Evolutionary conservation across 2,329 filamentous ascomycete species (phyloP).

Genomic region (Biscogniauxia sp.): DNA sequence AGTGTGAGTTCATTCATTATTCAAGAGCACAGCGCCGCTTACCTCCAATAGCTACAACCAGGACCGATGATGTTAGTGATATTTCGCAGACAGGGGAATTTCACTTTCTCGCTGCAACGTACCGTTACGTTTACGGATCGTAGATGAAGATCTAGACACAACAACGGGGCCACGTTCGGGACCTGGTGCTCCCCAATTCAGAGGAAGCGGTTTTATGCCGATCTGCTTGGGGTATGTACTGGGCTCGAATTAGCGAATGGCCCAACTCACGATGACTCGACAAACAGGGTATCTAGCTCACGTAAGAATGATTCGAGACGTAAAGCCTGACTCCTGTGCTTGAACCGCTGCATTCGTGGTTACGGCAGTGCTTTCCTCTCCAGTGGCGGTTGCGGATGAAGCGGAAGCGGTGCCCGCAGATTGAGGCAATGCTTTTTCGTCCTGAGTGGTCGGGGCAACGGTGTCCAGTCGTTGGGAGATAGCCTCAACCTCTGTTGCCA

Average conservation of each 20-base stretch:
- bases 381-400: slow-evolving; percentile 16
- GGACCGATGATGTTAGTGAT: slow-evolving; percentile 16
- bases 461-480: slow-evolving; percentile 30
- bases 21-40: slow-evolving; percentile 25
- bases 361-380: slow-evolving; percentile 22
- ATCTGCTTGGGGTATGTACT: slow-evolving; percentile 90
- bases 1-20: slow-evolving; percentile 3
- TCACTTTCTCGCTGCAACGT: slow-evolving; percentile 29
- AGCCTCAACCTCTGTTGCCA: slow-evolving; percentile 27
- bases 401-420: slow-evolving; percentile 13
- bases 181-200: slow-evolving; percentile 84
- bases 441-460: slow-evolving; percentile 23
- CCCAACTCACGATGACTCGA: neutral
- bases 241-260: slow-evolving; percentile 11
- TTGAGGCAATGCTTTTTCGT: slow-evolving; percentile 17
- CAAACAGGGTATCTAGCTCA: slow-evolving; percentile 26
- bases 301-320: slow-evolving; percentile 57
- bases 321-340: slow-evolving; percentile 44
- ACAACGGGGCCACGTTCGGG: slow-evolving; percentile 81
- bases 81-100: slow-evolving; percentile 3
- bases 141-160: slow-evolving; percentile 72
- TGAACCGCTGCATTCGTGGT: slow-evolving; percentile 22
- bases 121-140: slow-evolving; percentile 80
- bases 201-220: slow-evolving; percentile 84
- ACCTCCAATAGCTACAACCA: slow-evolving; percentile 55